These are phyloP conservation scores for Nothophytophthora sp. DNA, from an alignment of 352 stramenopile genomes.

Conservation along the genomic window DNA sequence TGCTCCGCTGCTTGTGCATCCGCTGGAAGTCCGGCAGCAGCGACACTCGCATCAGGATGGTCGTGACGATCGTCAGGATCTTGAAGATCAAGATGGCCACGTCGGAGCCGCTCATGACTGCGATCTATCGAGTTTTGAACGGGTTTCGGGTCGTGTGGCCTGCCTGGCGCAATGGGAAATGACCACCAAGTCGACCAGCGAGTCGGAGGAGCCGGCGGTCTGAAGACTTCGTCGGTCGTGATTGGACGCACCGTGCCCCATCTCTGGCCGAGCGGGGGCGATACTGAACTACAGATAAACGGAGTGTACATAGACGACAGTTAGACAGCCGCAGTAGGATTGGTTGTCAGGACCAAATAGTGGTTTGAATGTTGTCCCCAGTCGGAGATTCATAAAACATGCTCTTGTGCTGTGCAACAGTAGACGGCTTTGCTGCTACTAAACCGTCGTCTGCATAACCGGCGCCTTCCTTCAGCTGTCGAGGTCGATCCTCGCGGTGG, in stretches of 20 bases:
- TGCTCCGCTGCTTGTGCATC: slow-evolving; percentile 31
- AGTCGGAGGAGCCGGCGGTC: not conserved
- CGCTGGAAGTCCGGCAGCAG: slow-evolving; percentile 41
- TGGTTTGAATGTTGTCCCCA: too few relatives aligned
- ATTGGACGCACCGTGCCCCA: not conserved
- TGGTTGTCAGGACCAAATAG: too few relatives aligned
- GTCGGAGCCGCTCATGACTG: not conserved
- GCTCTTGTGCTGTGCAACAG: too few relatives aligned
- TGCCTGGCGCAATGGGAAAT: not conserved
- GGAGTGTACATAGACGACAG: too few relatives aligned
- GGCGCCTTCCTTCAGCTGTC: not conserved
- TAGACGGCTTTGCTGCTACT: too few relatives aligned
- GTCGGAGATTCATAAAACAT: too few relatives aligned
- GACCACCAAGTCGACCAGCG: not conserved
- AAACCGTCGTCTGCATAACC: too few relatives aligned
- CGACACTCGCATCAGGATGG: slow-evolving; percentile 39
- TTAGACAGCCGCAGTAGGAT: too few relatives aligned
- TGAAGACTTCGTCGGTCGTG: not conserved
- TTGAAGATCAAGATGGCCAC: slow-evolving; percentile 16
- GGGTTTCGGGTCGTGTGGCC: not conserved
- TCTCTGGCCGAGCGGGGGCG: too few relatives aligned
- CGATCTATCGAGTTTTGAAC: not conserved
- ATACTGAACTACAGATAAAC: too few relatives aligned
- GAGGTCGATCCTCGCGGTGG: not conserved
- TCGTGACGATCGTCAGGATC: slow-evolving; percentile 43